phyloP scores from a whole-genome alignment of 2,329 filamentous ascomycete genomes.

The Claviceps citrina region DNA sequence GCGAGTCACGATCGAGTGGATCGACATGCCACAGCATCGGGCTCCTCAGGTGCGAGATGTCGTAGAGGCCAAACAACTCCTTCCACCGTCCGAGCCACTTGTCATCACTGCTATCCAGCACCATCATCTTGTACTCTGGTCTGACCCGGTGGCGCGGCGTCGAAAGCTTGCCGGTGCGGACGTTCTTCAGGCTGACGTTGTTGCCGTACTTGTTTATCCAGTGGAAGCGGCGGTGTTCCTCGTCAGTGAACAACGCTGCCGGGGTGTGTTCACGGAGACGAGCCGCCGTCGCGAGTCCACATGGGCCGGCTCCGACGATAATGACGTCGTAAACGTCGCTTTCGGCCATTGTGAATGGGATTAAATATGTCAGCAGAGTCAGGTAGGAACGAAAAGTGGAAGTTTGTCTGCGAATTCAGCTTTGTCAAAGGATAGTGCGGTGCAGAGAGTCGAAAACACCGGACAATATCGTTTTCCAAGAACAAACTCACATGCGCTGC shows the following conservation, averaged over 20 bases:
- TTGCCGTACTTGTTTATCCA: slow-evolving; percentile 55
- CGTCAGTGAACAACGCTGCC: slow-evolving; percentile 67
- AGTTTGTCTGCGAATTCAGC: too few relatives aligned
- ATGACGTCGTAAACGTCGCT: slow-evolving; percentile 45
- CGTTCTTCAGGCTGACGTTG: slow-evolving; percentile 40
- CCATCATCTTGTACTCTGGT: slow-evolving; percentile 33
- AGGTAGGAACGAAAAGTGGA: too few relatives aligned
- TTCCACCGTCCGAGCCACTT: slow-evolving; percentile 61
- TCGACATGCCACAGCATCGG: slow-evolving; percentile 77
- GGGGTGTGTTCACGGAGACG: slow-evolving; percentile 58
- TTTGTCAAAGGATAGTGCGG: not conserved
- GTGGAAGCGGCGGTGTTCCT: slow-evolving; percentile 67
- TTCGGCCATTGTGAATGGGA: not conserved
- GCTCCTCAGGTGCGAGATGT: slow-evolving; percentile 58
- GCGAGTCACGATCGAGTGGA: slow-evolving; percentile 56
- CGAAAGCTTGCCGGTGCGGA: slow-evolving; percentile 19
- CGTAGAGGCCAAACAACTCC: slow-evolving; percentile 48
- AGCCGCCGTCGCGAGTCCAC: slow-evolving; percentile 58
- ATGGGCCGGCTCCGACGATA: slow-evolving; percentile 61
- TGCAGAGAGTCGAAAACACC: too few relatives aligned
- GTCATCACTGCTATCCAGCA: slow-evolving; percentile 49
- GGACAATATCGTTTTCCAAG: too few relatives aligned
- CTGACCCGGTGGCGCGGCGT: slow-evolving; percentile 3
- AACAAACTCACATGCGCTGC: not conserved
- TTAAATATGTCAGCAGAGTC: not conserved